Percentiles rank a stretch among this genome's conserved stretches.
phyloP scores from a whole-genome alignment of 352 stramenopile species.

The Phytopythium aichiense region DNA sequence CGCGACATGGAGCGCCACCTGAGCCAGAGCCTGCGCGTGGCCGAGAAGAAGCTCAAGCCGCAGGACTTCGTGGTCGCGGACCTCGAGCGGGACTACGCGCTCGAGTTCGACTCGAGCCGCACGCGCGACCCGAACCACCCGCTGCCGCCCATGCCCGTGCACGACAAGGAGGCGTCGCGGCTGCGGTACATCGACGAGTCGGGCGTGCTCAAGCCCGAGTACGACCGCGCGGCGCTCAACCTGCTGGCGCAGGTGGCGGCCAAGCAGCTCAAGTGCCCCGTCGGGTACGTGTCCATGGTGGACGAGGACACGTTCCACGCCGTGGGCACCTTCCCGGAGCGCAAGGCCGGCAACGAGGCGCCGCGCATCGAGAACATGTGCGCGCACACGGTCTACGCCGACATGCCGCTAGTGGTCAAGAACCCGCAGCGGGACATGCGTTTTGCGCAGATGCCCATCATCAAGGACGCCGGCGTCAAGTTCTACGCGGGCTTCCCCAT shows the following conservation, averaged over 20 bases:
- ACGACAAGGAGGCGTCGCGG: constrained; percentile 30
- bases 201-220: constrained; percentile 31
- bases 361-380: constrained; percentile 47
- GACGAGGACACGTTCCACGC: constrained; percentile 36
- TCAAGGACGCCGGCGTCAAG: constrained; percentile 35
- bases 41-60: constrained; percentile 18
- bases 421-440: constrained; percentile 54
- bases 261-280: constrained; percentile 38
- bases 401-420: constrained; percentile 50
- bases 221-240: constrained; percentile 51
- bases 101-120: constrained; percentile 37
- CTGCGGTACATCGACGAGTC: constrained; percentile 42
- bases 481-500: constrained; percentile 68
- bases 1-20: constrained; percentile 34
- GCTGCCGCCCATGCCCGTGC: constrained; percentile 32
- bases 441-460: constrained; percentile 44
- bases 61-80: constrained; percentile 23
- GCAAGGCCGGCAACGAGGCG: constrained; percentile 19
- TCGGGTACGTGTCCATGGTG: constrained; percentile 53
- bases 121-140: constrained; percentile 37
- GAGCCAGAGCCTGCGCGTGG: constrained; percentile 22
- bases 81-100: constrained; percentile 41
- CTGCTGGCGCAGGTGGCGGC: constrained; percentile 47
- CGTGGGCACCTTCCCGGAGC: constrained; percentile 30
- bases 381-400: constrained; percentile 44